phyloP scores from a whole-genome alignment of 495 filamentous ascomycete species.

The Neurospora sp. region DNA sequence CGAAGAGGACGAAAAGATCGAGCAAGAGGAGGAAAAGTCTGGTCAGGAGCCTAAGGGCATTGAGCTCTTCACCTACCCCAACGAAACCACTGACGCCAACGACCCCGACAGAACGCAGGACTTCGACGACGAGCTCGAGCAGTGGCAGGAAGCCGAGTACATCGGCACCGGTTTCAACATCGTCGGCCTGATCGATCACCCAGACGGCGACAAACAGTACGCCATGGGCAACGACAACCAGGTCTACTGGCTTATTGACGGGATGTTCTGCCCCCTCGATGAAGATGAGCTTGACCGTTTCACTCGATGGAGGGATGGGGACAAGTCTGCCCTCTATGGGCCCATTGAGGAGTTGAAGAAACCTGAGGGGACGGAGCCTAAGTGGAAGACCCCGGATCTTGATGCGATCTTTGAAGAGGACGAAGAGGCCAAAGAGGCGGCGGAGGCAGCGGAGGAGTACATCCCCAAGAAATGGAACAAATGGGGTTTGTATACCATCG shows the following conservation, averaged over 20 bases:
- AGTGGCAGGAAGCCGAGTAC: neutral
- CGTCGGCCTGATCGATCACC: neutral
- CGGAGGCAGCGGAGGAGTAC: neutral
- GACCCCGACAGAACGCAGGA: neutral
- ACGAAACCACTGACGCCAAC: rapidly evolving
- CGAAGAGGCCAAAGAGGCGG: neutral
- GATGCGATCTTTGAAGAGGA: neutral
- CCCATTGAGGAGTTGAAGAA: rapidly evolving
- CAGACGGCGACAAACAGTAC: neutral
- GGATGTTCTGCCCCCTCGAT: neutral
- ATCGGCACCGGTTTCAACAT: neutral
- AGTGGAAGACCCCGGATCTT: neutral
- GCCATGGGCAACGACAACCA: rapidly evolving
- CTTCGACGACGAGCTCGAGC: neutral
- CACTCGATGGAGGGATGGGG: rapidly evolving
- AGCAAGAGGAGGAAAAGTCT: too few species aligned
- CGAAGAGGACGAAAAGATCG: neutral
- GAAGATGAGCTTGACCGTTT: neutral
- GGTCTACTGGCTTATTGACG: neutral
- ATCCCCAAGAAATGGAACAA: neutral
- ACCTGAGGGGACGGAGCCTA: rapidly evolving
- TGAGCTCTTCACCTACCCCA: neutral
- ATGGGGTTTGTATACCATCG: neutral
- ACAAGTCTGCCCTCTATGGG: neutral
- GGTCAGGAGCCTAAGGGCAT: neutral